A percentile compares a stretch with the other conserved stretches of the same genome.
Conservation (phyloP, 2,329 filamentous ascomycete genomes). For the Cercospora sojina region DNA sequence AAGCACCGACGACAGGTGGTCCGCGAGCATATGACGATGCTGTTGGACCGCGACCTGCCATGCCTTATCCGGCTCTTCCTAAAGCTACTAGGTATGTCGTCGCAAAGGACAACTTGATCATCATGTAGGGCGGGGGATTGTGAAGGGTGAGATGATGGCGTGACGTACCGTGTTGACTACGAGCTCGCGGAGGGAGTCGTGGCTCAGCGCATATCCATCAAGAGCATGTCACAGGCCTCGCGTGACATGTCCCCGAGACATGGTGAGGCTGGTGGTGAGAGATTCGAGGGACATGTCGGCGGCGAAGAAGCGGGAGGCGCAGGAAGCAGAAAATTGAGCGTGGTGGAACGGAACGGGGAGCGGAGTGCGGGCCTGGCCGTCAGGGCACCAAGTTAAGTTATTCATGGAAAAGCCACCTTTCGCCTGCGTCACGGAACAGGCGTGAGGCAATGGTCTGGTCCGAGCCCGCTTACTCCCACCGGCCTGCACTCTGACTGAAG, state of each 20-base stretch:
- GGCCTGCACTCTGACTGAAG: background rate
- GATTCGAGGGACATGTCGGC: background rate
- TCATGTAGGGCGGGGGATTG: conserved; percentile 32
- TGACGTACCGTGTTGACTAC: background rate
- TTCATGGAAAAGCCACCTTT: conserved; percentile 10
- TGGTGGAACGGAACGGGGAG: background rate
- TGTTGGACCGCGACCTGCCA: conserved; percentile 37
- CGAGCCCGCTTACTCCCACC: background rate
- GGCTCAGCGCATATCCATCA: background rate
- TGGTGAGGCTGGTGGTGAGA: background rate
- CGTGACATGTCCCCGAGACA: background rate
- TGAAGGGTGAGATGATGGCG: background rate
- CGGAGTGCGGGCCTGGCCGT: conserved; percentile 4
- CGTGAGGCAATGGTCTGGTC: background rate
- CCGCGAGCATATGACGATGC: conserved; percentile 47
- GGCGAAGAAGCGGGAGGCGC: conserved; percentile 4
- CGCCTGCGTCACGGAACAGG: background rate
- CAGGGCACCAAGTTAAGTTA: background rate
- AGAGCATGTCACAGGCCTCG: background rate
- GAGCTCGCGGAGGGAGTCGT: background rate
- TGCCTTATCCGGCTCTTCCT: conserved; percentile 57
- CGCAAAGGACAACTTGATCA: conserved; percentile 32
- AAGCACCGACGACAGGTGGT: conserved; percentile 49
- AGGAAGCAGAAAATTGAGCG: background rate
- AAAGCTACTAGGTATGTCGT: conserved; percentile 39